Base-by-base conservation (phyloP, 305 asterid genomes). In the Fraxinus greggii region DNA sequence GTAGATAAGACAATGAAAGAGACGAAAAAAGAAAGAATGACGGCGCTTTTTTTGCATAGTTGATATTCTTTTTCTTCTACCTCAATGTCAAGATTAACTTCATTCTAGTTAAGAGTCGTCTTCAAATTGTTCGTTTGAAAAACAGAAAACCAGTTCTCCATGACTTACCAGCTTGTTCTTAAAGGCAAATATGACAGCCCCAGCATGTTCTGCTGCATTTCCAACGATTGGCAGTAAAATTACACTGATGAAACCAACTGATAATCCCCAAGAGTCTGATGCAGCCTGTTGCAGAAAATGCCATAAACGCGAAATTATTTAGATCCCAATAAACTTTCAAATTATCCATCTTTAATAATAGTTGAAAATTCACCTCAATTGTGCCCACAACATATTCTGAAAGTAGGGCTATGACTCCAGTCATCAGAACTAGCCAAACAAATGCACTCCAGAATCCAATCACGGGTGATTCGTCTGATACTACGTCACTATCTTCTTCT, bases 191-290 rank as follows among this genome's bases (percentile, higher is more conserved):
- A 93, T 92, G 81, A 93, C 54, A 8, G 99, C 97, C 54, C 97
- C 99, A 0, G 99, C 97, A 79, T 95, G 99, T 83, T 95, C 99
- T 3, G 97, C 93, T 73, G 98, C 99, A 78, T 95, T 95, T 79
- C 99, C 99, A 76, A 91, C 98, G 59, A 95, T 93, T 74, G 99
- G 99, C 72, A 95, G 89, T 81, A 95, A 80, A 86, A 95, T 92
- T 35, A 95, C 86, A 45, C 99, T 93, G 61, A 92, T 92, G 90
- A 95, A 95, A 79, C 93, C 88, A 40, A 93, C 93, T 4, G 99
- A 92, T 7, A 93, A 86, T 2, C 99, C 95, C 98, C 97, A 95
- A 15, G 93, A 84, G 45, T 88, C 88, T 1, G 99, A 92, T 76
- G 94, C 95, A 38, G 80, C 90, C 98, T 95, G 81, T 77, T 78